These are phyloP conservation scores for Blechomonas ayalai DNA, from an alignment of 208 protist genomes.

Conservation along the genomic window DNA sequence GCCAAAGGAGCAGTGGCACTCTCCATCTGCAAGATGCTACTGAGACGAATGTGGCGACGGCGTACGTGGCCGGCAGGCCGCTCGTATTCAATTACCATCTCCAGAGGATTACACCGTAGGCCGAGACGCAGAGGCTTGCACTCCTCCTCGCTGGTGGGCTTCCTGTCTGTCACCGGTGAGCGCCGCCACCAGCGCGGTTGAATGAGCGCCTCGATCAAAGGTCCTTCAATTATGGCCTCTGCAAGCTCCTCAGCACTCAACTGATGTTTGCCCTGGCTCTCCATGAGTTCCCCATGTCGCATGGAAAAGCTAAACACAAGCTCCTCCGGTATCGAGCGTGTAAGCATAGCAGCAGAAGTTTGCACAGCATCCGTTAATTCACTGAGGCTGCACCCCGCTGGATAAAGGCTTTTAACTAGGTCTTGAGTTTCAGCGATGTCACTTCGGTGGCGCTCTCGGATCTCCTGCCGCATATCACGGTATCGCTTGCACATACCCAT, in stretches of 20 bases:
- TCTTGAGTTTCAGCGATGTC: conserved; percentile 38
- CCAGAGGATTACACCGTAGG: conserved; percentile 23
- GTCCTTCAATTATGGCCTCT: conserved; percentile 26
- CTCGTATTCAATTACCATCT: conserved; percentile 58
- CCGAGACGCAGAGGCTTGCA: conserved; percentile 20
- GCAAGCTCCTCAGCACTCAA: conserved; percentile 37
- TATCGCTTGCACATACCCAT: conserved; percentile 32
- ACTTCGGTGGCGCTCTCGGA: conserved; percentile 12
- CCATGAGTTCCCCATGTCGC: conserved; percentile 19
- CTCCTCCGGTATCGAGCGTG: conserved; percentile 33
- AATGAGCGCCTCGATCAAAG: conserved; percentile 37
- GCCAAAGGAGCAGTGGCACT: conserved; percentile 40
- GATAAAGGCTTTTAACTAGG: conserved; percentile 56
- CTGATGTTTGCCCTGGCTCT: conserved; percentile 5
- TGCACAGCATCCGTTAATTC: conserved; percentile 59
- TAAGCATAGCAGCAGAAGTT: conserved; percentile 62
- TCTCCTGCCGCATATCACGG: conserved; percentile 8
- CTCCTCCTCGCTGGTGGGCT: not conserved
- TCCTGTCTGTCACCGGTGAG: not conserved
- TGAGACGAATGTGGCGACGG: conserved; percentile 35
- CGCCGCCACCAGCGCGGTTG: conserved; percentile 61
- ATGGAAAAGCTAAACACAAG: conserved; percentile 19
- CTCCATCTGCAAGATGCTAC: conserved; percentile 10
- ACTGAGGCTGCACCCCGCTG: conserved; percentile 48
- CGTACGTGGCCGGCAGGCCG: conserved; percentile 5